Percentiles rank a stretch among this genome's conserved stretches.
phyloP scores from a whole-genome alignment of 1,139 yeast genomes.

The Debaryomyces coudertii region DNA sequence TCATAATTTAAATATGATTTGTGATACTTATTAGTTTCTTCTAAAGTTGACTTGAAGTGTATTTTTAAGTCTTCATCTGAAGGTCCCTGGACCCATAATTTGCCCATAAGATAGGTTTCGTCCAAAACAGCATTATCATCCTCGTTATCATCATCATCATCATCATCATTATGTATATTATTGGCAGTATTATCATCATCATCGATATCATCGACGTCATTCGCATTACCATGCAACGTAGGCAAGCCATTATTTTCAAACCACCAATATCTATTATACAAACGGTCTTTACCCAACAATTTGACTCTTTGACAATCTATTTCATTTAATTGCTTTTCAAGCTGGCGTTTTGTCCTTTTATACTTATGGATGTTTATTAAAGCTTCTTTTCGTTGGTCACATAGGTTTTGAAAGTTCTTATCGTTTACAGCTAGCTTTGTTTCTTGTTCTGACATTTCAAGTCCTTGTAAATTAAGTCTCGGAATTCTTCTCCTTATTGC shows the following conservation, averaged over 20 bases:
- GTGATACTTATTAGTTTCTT: slow-evolving; percentile 16
- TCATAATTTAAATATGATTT: slow-evolving; percentile 14
- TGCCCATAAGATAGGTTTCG: slow-evolving; percentile 80
- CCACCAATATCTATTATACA: slow-evolving; percentile 93
- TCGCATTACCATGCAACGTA: slow-evolving; percentile 48
- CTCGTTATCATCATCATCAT: slow-evolving; percentile 26
- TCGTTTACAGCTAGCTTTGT: slow-evolving; percentile 47
- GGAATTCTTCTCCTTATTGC: slow-evolving; percentile 24
- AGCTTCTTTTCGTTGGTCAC: slow-evolving; percentile 46
- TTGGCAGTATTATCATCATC: slow-evolving; percentile 30
- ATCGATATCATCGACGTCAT: slow-evolving; percentile 42
- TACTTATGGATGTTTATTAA: slow-evolving; percentile 46
- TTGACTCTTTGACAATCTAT: slow-evolving; percentile 79
- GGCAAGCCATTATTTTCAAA: slow-evolving; percentile 86
- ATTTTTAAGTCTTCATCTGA: slow-evolving; percentile 57
- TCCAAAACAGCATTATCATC: slow-evolving; percentile 43
- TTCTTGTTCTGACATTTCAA: slow-evolving; percentile 57
- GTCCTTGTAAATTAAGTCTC: slow-evolving; percentile 32
- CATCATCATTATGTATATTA: slow-evolving; percentile 37
- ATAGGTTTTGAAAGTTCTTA: slow-evolving; percentile 48
- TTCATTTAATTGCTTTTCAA: slow-evolving; percentile 63
- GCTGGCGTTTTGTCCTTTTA: slow-evolving; percentile 48
- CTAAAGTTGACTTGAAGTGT: slow-evolving; percentile 19
- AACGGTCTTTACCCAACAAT: slow-evolving; percentile 80
- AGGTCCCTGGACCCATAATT: slow-evolving; percentile 95